Percentiles rank a stretch among this genome's conserved stretches.
These are phyloP conservation scores for Phialocephala sp. DNA, from an alignment of 2,329 filamentous ascomycete species.

Conservation along the genomic window DNA sequence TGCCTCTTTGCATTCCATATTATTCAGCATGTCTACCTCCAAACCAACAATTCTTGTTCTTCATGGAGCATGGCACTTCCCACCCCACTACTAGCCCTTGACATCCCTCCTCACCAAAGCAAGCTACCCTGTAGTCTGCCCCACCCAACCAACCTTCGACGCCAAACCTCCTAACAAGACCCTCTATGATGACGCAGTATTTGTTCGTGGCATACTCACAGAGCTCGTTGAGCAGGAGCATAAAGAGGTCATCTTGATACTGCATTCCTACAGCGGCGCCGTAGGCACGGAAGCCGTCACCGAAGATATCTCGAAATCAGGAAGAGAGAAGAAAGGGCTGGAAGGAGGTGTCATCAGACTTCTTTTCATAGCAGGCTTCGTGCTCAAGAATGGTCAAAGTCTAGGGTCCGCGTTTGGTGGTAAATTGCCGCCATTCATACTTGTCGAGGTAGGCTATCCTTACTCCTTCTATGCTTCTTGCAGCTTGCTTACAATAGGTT, in stretches of 20 bases:
- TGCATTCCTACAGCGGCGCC: neutral
- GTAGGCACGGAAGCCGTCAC: neutral
- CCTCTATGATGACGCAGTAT: neutral
- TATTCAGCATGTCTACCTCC: neutral
- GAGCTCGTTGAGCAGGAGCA: neutral
- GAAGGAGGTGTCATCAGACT: neutral
- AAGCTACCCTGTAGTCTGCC: neutral
- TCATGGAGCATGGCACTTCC: neutral
- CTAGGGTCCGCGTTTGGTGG: neutral
- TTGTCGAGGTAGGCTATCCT: neutral
- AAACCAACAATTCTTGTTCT: constrained; percentile 1
- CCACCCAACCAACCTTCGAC: constrained; percentile 2
- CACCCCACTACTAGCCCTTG: neutral
- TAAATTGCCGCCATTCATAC: neutral
- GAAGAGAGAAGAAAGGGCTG: neutral
- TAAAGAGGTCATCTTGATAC: neutral
- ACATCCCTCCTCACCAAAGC: neutral
- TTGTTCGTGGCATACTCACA: neutral
- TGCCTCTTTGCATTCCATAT: neutral
- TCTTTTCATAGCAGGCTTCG: neutral
- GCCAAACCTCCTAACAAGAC: constrained; percentile 6
- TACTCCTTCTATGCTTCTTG: neutral
- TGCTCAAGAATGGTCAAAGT: neutral
- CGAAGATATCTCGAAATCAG: neutral
- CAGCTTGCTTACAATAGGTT: neutral